Conservation (phyloP, 257 asterid species). For the Rauvolfia tetraphylla region DNA sequence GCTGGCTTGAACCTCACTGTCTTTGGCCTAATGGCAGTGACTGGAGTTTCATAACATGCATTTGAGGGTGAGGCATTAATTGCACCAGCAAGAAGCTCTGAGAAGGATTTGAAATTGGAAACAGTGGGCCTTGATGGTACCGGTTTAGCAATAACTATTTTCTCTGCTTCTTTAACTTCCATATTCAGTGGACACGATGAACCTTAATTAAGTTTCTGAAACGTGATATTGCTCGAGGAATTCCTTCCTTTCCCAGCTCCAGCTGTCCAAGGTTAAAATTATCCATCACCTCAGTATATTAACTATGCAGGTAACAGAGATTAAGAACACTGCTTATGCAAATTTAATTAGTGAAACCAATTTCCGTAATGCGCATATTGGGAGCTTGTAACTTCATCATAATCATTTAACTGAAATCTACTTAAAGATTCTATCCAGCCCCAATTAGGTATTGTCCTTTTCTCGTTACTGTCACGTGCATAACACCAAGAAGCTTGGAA, state of each 20-base stretch:
- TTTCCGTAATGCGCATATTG: background rate
- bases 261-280: background rate
- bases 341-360: background rate
- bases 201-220: background rate
- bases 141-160: constrained; percentile 62
- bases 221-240: background rate
- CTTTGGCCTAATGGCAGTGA: constrained; percentile 55
- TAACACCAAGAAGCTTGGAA: background rate
- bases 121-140: constrained; percentile 68
- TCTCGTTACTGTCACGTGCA: background rate
- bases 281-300: background rate
- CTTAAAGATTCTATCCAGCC: background rate
- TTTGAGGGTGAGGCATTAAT: constrained; percentile 39
- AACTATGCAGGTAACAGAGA: background rate
- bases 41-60: constrained; percentile 31
- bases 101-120: constrained; percentile 45
- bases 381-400: background rate
- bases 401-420: background rate
- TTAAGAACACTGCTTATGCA: background rate
- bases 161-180: constrained; percentile 50
- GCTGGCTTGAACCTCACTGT: constrained; percentile 55
- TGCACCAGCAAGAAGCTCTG: constrained; percentile 49
- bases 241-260: background rate
- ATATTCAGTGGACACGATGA: constrained; percentile 23
- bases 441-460: background rate